Percentiles rank a stretch among this genome's conserved stretches.
These are phyloP conservation scores for Elsinoe fawcettii DNA, from an alignment of 2,329 filamentous ascomycete genomes.

Conservation along the genomic window DNA sequence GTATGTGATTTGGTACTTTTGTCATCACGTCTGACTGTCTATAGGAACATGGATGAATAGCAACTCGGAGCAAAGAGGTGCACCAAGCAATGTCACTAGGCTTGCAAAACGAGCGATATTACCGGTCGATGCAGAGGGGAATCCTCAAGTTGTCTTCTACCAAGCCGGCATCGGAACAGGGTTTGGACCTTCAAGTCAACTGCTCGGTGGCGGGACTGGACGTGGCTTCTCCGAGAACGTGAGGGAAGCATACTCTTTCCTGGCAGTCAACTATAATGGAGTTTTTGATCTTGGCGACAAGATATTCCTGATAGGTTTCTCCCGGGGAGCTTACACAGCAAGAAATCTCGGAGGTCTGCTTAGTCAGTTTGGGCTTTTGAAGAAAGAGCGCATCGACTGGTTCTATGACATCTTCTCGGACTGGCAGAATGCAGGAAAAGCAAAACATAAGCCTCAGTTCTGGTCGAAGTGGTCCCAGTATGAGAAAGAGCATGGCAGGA, in stretches of 20 bases:
- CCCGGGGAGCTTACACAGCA: slow-evolving; percentile 36
- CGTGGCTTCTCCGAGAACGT: slow-evolving; percentile 38
- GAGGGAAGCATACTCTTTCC: slow-evolving; percentile 53
- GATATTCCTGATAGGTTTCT: slow-evolving; percentile 39
- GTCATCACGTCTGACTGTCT: not conserved
- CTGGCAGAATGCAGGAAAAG: slow-evolving; percentile 23
- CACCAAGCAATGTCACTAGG: slow-evolving; percentile 31
- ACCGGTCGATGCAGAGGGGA: slow-evolving; percentile 27
- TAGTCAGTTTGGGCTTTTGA: slow-evolving; percentile 35
- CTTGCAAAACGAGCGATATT: slow-evolving; percentile 28
- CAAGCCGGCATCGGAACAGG: slow-evolving; percentile 32
- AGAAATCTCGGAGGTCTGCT: slow-evolving; percentile 36
- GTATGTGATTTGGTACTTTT: not conserved
- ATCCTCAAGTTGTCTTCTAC: slow-evolving; percentile 33
- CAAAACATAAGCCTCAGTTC: slow-evolving; percentile 18
- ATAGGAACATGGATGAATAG: slow-evolving; percentile 16
- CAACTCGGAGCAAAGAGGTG: slow-evolving; percentile 25
- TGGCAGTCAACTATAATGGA: slow-evolving; percentile 49
- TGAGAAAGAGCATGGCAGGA: slow-evolving; percentile 2
- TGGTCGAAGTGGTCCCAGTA: slow-evolving; percentile 16
- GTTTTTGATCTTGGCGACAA: not conserved
- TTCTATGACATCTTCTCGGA: slow-evolving; percentile 26
- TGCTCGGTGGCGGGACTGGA: slow-evolving; percentile 28
- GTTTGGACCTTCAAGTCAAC: slow-evolving; percentile 26
- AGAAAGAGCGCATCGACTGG: slow-evolving; percentile 23